A percentile compares a stretch with the other conserved stretches of the same genome.
Conservation (phyloP, 139 green algal genomes). For the Tetradesmus lagerheimii region DNA sequence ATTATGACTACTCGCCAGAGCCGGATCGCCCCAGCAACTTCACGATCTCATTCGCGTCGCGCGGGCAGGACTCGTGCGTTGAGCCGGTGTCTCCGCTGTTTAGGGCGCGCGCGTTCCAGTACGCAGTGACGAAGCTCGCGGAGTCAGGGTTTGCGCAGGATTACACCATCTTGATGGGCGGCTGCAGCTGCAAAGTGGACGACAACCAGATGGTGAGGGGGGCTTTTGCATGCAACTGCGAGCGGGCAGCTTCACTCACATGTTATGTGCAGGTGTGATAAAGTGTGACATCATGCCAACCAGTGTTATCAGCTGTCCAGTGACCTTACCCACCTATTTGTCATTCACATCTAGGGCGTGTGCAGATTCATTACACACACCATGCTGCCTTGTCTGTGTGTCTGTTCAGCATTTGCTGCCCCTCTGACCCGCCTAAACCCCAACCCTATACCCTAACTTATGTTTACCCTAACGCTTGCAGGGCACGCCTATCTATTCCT, state of each 20-base stretch:
- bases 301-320: background rate
- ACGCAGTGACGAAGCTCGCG: background rate
- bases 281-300: background rate
- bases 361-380: too few species aligned
- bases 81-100: background rate
- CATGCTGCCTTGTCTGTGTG: too few species aligned
- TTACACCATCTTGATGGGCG: background rate
- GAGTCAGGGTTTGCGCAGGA: background rate
- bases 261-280: background rate
- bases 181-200: conserved; percentile 19
- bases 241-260: too few species aligned
- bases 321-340: background rate
- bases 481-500: conserved; percentile 36
- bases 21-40: background rate
- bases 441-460: background rate
- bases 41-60: background rate
- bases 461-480: background rate
- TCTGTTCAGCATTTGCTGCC: background rate
- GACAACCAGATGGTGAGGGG: conserved; percentile 8
- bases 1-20: background rate
- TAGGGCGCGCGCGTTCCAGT: background rate
- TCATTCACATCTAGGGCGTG: background rate
- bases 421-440: background rate
- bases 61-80: background rate
- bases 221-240: background rate